These are phyloP conservation scores for Thielaviopsis euricoi DNA, from an alignment of 2,329 filamentous ascomycete genomes.

Conservation along the genomic window DNA sequence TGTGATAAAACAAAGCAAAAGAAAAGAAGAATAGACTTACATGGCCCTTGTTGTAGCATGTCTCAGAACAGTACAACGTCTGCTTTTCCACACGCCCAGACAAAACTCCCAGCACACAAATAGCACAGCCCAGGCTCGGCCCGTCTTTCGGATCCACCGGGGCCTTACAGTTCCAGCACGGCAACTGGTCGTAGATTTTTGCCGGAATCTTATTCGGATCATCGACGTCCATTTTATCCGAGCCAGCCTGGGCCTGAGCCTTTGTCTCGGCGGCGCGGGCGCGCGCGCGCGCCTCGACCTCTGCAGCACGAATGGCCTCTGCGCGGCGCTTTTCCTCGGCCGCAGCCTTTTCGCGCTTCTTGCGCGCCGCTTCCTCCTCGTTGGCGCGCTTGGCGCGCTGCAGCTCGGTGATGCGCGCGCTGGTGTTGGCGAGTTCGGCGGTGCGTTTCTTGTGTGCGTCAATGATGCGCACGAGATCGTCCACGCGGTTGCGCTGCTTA, in stretches of 20 bases:
- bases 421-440: constrained; percentile 21
- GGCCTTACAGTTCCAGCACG: constrained; percentile 24
- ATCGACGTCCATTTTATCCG: neutral
- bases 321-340: constrained; percentile 20
- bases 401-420: constrained; percentile 28
- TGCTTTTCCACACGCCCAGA: constrained; percentile 21
- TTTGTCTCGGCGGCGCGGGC: constrained; percentile 14
- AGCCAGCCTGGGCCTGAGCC: neutral
- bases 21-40: constrained; percentile 19
- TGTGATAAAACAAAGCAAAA: neutral
- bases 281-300: constrained; percentile 4
- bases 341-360: constrained; percentile 24
- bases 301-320: constrained; percentile 10
- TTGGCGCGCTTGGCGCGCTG: constrained; percentile 24
- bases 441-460: constrained; percentile 4
- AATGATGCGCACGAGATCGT: constrained; percentile 10
- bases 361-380: constrained; percentile 25
- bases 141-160: constrained; percentile 21
- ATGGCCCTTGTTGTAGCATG: constrained; percentile 24
- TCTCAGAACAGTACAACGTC: constrained; percentile 29
- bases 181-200: constrained; percentile 22
- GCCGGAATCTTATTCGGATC: constrained; percentile 16
- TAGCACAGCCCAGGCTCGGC: constrained; percentile 22
- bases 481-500: constrained; percentile 7
- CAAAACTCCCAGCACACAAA: constrained; percentile 28